Evolutionary conservation across 2,329 filamentous ascomycete genomes (phyloP).

Genomic region (Phaeophleospora eucalypticola): DNA sequence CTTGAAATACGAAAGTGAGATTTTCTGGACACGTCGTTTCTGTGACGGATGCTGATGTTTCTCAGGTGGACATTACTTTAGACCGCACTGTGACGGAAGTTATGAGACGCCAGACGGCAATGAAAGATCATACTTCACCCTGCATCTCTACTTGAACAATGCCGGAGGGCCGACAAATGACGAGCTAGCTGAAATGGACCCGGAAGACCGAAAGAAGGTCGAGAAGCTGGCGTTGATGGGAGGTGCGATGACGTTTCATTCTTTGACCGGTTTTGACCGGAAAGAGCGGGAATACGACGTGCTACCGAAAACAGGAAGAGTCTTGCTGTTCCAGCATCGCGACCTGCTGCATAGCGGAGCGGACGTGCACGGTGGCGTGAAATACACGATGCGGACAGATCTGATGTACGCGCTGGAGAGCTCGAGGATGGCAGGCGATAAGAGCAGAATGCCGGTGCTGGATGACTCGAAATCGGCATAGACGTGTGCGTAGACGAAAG

Average conservation of each 20-base stretch:
- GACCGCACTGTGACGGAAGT: conserved; percentile 63
- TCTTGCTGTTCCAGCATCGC: conserved; percentile 55
- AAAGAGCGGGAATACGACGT: conserved; percentile 40
- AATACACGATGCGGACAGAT: conserved; percentile 55
- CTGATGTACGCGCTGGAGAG: conserved; percentile 47
- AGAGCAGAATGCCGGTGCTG: conserved; percentile 14
- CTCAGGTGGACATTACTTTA: conserved; percentile 69
- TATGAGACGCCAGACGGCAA: conserved; percentile 56
- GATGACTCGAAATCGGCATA: conserved; percentile 2
- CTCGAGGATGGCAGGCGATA: conserved; percentile 7
- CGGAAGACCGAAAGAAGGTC: conserved; percentile 26
- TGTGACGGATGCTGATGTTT: no score
- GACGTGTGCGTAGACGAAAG: not conserved
- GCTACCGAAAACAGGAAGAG: conserved; percentile 48
- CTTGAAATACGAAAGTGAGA: conserved; percentile 56
- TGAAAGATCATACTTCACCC: conserved; percentile 50
- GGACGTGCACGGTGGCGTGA: conserved; percentile 50
- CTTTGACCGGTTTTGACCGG: conserved; percentile 18
- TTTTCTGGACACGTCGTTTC: no score
- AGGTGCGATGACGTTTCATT: conserved; percentile 53
- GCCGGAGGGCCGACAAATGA: conserved; percentile 9
- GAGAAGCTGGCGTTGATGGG: conserved; percentile 40
- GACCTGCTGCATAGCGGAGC: conserved; percentile 52
- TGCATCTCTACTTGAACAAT: conserved; percentile 49
- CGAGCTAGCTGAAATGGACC: conserved; percentile 16